Conservation (phyloP, 2,329 filamentous ascomycete genomes). For the Diaporthe caulivora region DNA sequence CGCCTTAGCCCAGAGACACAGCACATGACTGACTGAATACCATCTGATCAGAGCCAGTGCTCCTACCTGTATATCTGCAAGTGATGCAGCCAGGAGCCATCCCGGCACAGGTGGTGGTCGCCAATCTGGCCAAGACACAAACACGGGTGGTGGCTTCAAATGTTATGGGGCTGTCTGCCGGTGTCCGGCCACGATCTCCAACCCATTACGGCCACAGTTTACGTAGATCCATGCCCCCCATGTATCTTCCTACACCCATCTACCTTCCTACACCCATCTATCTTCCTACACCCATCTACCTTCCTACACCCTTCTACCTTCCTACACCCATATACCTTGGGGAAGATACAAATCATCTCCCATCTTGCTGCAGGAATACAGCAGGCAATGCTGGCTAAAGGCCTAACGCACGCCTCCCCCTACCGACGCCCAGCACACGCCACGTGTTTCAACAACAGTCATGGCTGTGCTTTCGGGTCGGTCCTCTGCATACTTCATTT, state of each 20-base stretch:
- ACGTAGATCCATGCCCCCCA: too few relatives aligned
- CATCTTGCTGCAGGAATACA: background rate
- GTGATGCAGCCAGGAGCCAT: background rate
- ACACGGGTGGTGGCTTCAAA: too few relatives aligned
- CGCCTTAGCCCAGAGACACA: background rate
- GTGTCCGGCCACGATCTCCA: conserved; percentile 1
- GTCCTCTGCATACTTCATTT: conserved; percentile 7
- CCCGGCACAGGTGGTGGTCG: too few relatives aligned
- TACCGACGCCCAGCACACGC: conserved; percentile 15
- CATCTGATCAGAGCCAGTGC: background rate
- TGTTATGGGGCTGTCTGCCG: conserved; percentile 20
- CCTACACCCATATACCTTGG: too few relatives aligned
- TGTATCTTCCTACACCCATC: too few relatives aligned
- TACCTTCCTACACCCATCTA: too few relatives aligned
- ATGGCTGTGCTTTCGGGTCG: background rate
- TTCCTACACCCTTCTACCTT: too few relatives aligned
- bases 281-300: too few relatives aligned
- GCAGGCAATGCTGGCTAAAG: background rate
- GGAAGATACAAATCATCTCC: too few relatives aligned
- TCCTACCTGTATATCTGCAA: background rate
- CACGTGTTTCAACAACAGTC: conserved; percentile 37
- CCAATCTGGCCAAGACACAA: too few relatives aligned
- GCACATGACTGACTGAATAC: background rate
- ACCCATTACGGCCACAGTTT: too few relatives aligned
- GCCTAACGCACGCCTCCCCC: background rate